Conservation (phyloP, 345 rosid genomes). For the Ceriops decandra region DNA sequence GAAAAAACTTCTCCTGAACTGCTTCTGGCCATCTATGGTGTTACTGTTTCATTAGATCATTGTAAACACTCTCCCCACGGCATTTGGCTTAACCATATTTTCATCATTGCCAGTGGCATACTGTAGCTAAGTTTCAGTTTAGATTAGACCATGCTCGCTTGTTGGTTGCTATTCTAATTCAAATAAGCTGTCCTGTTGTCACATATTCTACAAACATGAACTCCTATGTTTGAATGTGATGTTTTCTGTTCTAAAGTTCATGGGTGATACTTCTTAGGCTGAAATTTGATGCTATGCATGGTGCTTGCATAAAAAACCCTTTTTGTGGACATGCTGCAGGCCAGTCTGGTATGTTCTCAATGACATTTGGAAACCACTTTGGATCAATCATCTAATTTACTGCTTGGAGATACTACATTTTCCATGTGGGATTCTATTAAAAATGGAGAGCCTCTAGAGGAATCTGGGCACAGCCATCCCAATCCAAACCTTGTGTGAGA, state of each 20-base stretch:
- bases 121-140: neutral
- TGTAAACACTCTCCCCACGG: neutral
- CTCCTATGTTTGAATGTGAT: conserved; percentile 8
- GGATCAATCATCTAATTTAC: conserved; percentile 10
- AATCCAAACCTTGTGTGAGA: conserved; percentile 95
- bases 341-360: conserved; percentile 45
- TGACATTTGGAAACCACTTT: conserved; percentile 17
- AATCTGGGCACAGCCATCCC: conserved; percentile 97
- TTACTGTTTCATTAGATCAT: neutral
- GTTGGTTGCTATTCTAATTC: neutral
- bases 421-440: conserved; percentile 66
- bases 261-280: conserved; percentile 44
- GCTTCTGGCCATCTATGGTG: neutral
- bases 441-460: conserved; percentile 87
- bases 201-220: neutral
- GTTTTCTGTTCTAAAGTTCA: conserved; percentile 3
- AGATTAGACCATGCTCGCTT: neutral
- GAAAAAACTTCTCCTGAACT: neutral
- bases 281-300: conserved; percentile 93
- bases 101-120: neutral
- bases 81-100: neutral
- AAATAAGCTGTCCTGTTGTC: neutral
- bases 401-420: conserved; percentile 26
- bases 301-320: conserved; percentile 87
- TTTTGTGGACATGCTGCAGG: conserved; percentile 81